These are phyloP conservation scores for Quercus mongolica DNA, from an alignment of 306 rosid genomes.

Conservation along the genomic window DNA sequence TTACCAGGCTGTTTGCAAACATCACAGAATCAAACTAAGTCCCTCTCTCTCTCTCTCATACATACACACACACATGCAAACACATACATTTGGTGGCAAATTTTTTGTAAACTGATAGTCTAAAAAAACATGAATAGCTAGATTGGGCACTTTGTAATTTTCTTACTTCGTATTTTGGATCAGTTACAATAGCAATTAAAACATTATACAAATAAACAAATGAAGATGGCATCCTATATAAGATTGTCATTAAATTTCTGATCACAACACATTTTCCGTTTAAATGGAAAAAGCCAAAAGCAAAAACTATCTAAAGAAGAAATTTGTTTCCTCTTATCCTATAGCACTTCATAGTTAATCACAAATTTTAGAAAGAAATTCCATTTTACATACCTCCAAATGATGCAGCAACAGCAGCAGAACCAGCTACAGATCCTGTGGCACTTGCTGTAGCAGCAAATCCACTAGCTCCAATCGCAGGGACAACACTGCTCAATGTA, in stretches of 20 bases:
- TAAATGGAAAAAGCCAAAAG: not conserved
- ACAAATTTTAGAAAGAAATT: not conserved
- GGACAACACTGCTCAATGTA: not conserved
- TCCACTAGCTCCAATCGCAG: constrained; percentile 17
- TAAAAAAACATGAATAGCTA: not conserved
- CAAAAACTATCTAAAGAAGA: not conserved
- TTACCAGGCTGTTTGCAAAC: not conserved
- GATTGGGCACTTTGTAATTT: not conserved
- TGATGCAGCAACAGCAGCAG: constrained; percentile 26
- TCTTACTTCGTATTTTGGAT: not conserved
- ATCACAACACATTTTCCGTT: not conserved
- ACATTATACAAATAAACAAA: not conserved
- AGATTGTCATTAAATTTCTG: not conserved
- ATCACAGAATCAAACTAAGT: not conserved
- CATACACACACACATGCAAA: not conserved
- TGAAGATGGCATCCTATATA: not conserved
- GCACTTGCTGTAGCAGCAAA: constrained; percentile 25
- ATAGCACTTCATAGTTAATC: not conserved
- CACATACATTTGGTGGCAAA: not conserved
- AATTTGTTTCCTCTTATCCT: not conserved
- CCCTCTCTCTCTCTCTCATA: not conserved
- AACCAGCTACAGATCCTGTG: constrained; percentile 23
- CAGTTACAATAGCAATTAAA: not conserved
- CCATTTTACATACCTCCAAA: constrained; percentile 15
- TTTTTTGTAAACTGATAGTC: not conserved